Conservation (phyloP, 2,329 filamentous ascomycete species). For the Hawksworthiomyces lignivorus region DNA sequence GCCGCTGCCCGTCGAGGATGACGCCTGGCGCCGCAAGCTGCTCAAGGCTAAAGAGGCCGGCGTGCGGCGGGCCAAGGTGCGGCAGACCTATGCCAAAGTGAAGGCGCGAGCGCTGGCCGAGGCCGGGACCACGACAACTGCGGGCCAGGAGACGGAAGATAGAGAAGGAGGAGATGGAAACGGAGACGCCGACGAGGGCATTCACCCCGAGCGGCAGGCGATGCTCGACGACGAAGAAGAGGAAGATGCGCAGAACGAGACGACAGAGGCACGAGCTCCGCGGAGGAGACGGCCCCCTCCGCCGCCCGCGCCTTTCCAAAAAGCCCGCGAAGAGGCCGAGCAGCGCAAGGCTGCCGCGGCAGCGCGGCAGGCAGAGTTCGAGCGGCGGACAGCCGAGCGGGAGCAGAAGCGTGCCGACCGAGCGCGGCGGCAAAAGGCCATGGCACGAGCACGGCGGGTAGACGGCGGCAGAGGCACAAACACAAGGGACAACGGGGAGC, state of each 20-base stretch:
- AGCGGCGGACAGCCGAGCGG: constrained; percentile 57
- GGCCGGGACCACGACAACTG: too few species aligned
- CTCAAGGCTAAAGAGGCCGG: constrained; percentile 72
- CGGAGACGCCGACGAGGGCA: constrained; percentile 15
- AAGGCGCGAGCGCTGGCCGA: constrained; percentile 45
- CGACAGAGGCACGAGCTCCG: constrained; percentile 15
- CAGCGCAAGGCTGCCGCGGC: constrained; percentile 33
- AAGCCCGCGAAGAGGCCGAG: constrained; percentile 51
- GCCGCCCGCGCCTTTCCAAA: constrained; percentile 7
- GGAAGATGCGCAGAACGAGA: too few species aligned
- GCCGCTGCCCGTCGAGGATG: constrained; percentile 14
- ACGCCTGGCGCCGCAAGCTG: constrained; percentile 15
- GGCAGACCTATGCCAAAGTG: constrained; percentile 85
- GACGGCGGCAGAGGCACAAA: constrained; percentile 56
- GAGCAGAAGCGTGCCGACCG: constrained; percentile 42
- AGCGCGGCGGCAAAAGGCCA: constrained; percentile 37
- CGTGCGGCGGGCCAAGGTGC: constrained; percentile 88
- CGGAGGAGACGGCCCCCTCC: constrained; percentile 35
- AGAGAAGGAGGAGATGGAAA: constrained; percentile 1
- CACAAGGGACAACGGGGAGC: constrained; percentile 22
- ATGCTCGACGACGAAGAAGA: constrained; percentile 26
- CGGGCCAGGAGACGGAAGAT: too few species aligned
- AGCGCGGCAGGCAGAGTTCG: constrained; percentile 53
- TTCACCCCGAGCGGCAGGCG: constrained; percentile 35
- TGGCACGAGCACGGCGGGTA: constrained; percentile 58